Conservation (phyloP, 2,329 filamentous ascomycete species). For the Fusarium scirpi region DNA sequence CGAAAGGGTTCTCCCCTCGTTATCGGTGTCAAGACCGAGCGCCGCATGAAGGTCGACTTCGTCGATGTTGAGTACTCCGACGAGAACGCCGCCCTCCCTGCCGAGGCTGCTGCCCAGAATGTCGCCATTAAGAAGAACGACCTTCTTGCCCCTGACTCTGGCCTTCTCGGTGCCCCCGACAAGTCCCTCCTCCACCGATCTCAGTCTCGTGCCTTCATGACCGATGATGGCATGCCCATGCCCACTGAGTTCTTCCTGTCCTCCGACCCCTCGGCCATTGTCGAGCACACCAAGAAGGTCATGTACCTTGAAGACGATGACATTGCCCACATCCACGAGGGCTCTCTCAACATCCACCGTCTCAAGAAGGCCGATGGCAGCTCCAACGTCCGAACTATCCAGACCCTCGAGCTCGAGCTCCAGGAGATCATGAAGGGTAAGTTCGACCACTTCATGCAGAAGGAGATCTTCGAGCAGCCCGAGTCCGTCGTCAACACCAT, state of each 20-base stretch:
- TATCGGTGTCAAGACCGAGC: slow-evolving; percentile 95
- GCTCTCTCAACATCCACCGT: slow-evolving; percentile 98
- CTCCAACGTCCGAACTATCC: slow-evolving; percentile 96
- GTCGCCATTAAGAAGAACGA: slow-evolving; percentile 92
- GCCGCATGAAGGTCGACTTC: slow-evolving; percentile 99
- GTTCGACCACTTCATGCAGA: slow-evolving; percentile 99
- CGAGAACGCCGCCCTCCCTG: slow-evolving; percentile 83
- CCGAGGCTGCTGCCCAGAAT: slow-evolving; percentile 95
- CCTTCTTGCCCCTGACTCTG: slow-evolving; percentile 72
- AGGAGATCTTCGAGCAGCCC: slow-evolving; percentile 99
- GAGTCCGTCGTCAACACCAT: slow-evolving; percentile 99
- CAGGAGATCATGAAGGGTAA: slow-evolving; percentile 99
- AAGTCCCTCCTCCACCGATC: slow-evolving; percentile 98
- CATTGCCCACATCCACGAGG: slow-evolving; percentile 99
- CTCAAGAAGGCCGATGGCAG: slow-evolving; percentile 96
- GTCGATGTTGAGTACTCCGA: slow-evolving; percentile 98
- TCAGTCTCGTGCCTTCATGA: slow-evolving; percentile 98
- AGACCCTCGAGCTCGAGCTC: slow-evolving; percentile 97
- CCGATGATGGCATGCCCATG: slow-evolving; percentile 97
- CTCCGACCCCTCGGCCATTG: slow-evolving; percentile 96
- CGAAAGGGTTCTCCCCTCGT: slow-evolving; percentile 98
- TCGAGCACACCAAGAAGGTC: slow-evolving; percentile 99
- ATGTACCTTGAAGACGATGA: slow-evolving; percentile 99
- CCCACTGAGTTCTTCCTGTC: slow-evolving; percentile 99
- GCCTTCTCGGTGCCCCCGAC: slow-evolving; percentile 87